These are phyloP conservation scores for Camellia japonica DNA, from an alignment of 148 eudicot genomes.

Conservation along the genomic window DNA sequence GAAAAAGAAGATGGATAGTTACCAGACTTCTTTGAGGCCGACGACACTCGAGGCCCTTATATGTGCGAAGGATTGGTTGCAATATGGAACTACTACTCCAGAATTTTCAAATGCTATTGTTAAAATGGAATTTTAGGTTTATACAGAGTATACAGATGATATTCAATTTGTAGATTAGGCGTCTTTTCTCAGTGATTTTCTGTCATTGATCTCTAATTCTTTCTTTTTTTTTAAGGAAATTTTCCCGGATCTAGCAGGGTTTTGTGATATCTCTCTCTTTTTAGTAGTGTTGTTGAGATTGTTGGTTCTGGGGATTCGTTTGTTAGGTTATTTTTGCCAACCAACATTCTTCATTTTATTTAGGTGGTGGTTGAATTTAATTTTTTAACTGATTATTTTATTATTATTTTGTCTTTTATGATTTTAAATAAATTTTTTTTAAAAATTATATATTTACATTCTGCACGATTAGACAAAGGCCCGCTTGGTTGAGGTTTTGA, in stretches of 20 bases:
- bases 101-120: slow-evolving; percentile 16
- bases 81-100: slow-evolving; percentile 25
- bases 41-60: slow-evolving; percentile 52
- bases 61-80: slow-evolving; percentile 79
- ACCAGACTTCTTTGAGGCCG: slow-evolving; percentile 44
- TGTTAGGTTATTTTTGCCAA: background rate
- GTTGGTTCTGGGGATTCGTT: background rate
- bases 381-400: background rate
- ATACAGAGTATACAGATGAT: background rate
- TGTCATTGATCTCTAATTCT: background rate
- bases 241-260: background rate
- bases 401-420: no score
- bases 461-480: no score
- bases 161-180: background rate
- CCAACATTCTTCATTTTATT: background rate
- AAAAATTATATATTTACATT: no score
- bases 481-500: no score
- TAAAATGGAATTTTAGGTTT: slow-evolving; percentile 20
- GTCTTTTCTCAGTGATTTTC: background rate
- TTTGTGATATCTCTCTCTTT: background rate
- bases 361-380: background rate
- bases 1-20: slow-evolving; percentile 48
- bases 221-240: background rate
- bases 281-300: background rate
- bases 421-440: no score